These are phyloP conservation scores for Teratosphaeria nubilosa DNA, from an alignment of 2,329 filamentous ascomycete species.

Conservation along the genomic window DNA sequence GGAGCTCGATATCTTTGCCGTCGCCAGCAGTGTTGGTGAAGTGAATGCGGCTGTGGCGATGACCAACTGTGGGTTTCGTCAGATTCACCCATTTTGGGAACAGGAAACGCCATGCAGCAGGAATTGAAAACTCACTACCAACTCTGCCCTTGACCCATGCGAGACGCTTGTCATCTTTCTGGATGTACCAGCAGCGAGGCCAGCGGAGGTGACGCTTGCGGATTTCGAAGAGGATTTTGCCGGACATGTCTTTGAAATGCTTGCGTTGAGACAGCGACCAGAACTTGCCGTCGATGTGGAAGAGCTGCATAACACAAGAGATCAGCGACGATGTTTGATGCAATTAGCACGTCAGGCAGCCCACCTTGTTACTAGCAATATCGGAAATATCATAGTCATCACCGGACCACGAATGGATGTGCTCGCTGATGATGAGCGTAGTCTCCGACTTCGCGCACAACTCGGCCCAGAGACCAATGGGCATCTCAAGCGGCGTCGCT, in stretches of 20 bases:
- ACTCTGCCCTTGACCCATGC: background rate
- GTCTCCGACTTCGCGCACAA: background rate
- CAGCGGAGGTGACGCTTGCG: background rate
- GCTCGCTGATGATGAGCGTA: background rate
- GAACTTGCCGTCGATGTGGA: slow-evolving; percentile 1
- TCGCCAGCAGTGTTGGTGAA: background rate
- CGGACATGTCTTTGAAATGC: background rate
- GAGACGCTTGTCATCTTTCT: background rate
- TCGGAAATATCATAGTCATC: background rate
- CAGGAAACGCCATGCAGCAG: background rate
- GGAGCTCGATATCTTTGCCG: background rate
- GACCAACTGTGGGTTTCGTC: background rate
- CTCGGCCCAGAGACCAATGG: background rate
- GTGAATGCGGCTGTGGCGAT: background rate
- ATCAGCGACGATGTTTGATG: background rate
- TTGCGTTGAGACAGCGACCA: background rate
- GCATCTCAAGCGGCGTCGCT: background rate
- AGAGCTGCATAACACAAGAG: background rate
- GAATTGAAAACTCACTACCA: background rate
- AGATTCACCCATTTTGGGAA: background rate
- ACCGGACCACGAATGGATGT: background rate
- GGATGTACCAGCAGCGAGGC: background rate
- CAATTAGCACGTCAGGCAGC: background rate
- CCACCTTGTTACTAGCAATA: background rate
- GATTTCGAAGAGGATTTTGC: background rate